These are phyloP conservation scores for Entoloma clypeatum DNA, from an alignment of 1,284 basidiomycete species.

Conservation along the genomic window DNA sequence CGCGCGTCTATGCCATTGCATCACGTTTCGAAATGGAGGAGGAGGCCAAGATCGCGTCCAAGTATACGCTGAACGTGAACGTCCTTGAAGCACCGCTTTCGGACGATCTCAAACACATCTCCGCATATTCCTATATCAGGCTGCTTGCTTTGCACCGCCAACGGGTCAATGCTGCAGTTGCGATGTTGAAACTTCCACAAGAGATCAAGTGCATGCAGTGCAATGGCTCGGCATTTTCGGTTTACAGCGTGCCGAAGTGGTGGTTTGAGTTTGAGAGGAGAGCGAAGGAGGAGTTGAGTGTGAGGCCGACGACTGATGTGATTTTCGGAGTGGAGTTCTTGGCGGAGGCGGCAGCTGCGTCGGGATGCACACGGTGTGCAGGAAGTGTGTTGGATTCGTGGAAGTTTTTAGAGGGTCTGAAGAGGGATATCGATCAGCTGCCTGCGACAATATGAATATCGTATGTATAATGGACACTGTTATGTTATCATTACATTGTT, in stretches of 20 bases:
- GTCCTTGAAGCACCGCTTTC: constrained; percentile 51
- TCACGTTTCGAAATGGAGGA: constrained; percentile 59
- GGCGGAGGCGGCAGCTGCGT: constrained; percentile 43
- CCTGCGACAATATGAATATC: constrained; percentile 45
- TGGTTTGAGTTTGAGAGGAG: constrained; percentile 56
- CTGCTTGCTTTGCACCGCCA: constrained; percentile 57
- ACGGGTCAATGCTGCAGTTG: constrained; percentile 46
- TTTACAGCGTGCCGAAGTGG: constrained; percentile 58
- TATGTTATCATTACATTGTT: too few species aligned
- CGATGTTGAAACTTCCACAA: constrained; percentile 41
- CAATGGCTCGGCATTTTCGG: constrained; percentile 48
- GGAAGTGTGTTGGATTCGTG: constrained; percentile 60
- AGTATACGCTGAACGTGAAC: constrained; percentile 49
- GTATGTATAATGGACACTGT: too few species aligned
- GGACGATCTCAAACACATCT: constrained; percentile 63
- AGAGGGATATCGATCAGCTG: constrained; percentile 55
- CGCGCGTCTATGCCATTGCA: constrained; percentile 67
- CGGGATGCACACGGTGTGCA: constrained; percentile 56
- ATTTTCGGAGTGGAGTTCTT: constrained; percentile 62
- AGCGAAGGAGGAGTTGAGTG: constrained; percentile 53
- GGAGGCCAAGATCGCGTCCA: constrained; percentile 51
- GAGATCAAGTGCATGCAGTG: constrained; percentile 65
- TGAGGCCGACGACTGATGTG: constrained; percentile 52
- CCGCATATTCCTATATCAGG: constrained; percentile 61
- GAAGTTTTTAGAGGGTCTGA: constrained; percentile 50